A percentile compares a stretch with the other conserved stretches of the same genome.
Evolutionary conservation across 306 rosid genomes (phyloP).

Genomic region (Spatholobus suberectus): DNA sequence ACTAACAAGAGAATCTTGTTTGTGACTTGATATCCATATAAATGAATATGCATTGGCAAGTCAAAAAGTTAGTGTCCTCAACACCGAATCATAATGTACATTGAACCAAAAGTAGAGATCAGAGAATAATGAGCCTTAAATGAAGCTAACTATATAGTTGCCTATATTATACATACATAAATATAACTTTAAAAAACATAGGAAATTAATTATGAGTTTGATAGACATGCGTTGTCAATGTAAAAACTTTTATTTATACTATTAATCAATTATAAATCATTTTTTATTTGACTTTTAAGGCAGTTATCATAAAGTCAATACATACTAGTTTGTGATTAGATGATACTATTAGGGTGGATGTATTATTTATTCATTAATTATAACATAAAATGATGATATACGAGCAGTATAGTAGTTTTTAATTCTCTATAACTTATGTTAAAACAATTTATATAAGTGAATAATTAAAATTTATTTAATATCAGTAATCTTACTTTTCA

Average conservation of each 20-base stretch:
- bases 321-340: too few relatives aligned
- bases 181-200: too few relatives aligned
- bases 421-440: background rate
- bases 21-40: constrained; percentile 10
- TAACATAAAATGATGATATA: background rate
- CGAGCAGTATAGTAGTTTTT: background rate
- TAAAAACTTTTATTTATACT: too few relatives aligned
- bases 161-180: background rate
- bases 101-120: background rate
- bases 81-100: background rate
- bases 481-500: background rate
- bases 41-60: constrained; percentile 18
- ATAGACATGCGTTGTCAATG: too few relatives aligned
- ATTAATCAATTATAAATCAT: too few relatives aligned
- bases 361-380: too few relatives aligned
- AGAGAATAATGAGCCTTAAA: background rate
- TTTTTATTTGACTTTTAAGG: too few relatives aligned
- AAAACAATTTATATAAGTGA: background rate
- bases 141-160: background rate
- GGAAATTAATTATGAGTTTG: too few relatives aligned
- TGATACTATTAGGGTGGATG: too few relatives aligned
- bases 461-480: background rate
- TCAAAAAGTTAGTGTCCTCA: constrained; percentile 18
- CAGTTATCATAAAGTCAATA: too few relatives aligned
- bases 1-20: constrained; percentile 12